Evolutionary conservation across 805 yeast species (phyloP).

Genomic region (Torulaspora gathmanii): DNA sequence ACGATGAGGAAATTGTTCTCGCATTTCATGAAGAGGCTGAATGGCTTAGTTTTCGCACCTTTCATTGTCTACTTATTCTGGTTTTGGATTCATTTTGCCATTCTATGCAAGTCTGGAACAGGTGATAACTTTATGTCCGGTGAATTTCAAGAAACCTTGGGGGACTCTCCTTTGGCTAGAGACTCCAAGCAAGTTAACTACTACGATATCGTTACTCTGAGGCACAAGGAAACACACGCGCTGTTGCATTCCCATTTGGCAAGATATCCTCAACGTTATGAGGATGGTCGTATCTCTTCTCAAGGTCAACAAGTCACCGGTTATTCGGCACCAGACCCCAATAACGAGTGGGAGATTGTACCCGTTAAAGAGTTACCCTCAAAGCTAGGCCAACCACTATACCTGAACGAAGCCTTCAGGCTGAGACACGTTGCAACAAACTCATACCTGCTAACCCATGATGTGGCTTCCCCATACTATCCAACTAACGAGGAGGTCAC

Average conservation of each 20-base stretch:
- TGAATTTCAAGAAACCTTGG: constrained; percentile 87
- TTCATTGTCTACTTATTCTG: constrained; percentile 76
- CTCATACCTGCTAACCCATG: constrained; percentile 80
- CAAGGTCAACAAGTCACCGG: constrained; percentile 93
- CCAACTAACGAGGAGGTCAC: constrained; percentile 95
- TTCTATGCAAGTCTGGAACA: constrained; percentile 83
- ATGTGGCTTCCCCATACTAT: constrained; percentile 88
- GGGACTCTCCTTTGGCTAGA: constrained; percentile 72
- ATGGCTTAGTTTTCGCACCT: constrained; percentile 72
- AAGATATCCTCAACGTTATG: constrained; percentile 84
- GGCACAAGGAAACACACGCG: constrained; percentile 75
- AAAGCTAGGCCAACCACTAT: constrained; percentile 47
- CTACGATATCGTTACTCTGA: constrained; percentile 69
- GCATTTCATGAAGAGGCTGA: constrained; percentile 73
- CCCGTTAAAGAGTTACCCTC: constrained; percentile 51
- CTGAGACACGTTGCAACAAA: constrained; percentile 76
- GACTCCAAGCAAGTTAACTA: constrained; percentile 69
- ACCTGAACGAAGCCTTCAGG: constrained; percentile 70
- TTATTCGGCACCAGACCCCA: constrained; percentile 47
- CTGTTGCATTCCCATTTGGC: constrained; percentile 76
- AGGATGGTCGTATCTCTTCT: constrained; percentile 92
- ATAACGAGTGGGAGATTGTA: constrained; percentile 82
- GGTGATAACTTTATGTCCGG: constrained; percentile 96
- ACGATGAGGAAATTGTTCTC: constrained; percentile 50
- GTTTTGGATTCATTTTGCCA: constrained; percentile 87